Base-by-base conservation (phyloP, 1,139 yeast genomes). In the Kurtzmaniella quercitrusa region DNA sequence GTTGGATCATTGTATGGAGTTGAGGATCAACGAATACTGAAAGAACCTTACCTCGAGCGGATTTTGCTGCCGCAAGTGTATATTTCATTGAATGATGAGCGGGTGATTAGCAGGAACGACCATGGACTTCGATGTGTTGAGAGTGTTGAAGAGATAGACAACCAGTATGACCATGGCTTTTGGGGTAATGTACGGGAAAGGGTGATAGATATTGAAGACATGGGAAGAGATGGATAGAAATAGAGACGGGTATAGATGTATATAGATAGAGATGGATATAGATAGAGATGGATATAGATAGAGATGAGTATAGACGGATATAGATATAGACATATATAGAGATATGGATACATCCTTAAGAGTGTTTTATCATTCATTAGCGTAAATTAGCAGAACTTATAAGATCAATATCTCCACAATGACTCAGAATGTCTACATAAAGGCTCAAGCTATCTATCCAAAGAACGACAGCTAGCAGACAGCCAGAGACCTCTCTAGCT, bases 101-200 rank as follows among this genome's bases (percentile, higher is more conserved):
- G 46, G 7, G 49, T 64, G 1, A 40, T 59, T 25, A 56, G 58
- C 25, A 45, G 54, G 1, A 39, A 48, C 2, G 51, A 52, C n/a
- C 54, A 52, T 21, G 37, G 47, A 4, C 43, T 77, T 38, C 48
- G 39, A 10, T 55, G 56, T 38, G 64, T 82, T 1, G 44, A 48
- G 6, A 63, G 68, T 12, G 70, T 79, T 49, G 68, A 65, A 39
- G 82, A 80, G 17, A 54, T 88, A 44, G 67, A 61, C 34, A 88
- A 88, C 54, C 67, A 83, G 7, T 87, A 88, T 58, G 95, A 88
- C 54, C 52, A 51, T 7, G 95, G 95, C 9, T 81, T 83, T 53
- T 53, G 65, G 60, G 46, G 50, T 0, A 84, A 85, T 54, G 47
- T 80, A 9, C 57, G 48, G 34, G 70, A 70, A 36, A 55, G 77